Base-by-base conservation (phyloP, 306 rosid species). In the Inga leiocalycina region DNA sequence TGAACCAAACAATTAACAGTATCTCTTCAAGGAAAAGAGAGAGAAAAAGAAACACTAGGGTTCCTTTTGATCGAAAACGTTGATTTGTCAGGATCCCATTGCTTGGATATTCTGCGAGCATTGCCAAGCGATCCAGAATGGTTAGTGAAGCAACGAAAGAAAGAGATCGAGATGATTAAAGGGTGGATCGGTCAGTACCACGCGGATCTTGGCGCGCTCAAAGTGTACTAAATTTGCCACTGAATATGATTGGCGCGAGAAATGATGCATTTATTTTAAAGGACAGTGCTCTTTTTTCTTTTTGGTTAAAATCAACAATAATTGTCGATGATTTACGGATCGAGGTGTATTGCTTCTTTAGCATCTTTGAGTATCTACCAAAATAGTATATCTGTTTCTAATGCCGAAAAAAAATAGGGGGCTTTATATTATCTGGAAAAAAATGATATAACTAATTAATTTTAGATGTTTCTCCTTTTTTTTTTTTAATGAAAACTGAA, bases 51-150 rank as follows among this genome's bases (percentile, higher is more conserved):
- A 11, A 44, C 30, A 44, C 35, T n/a, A 44, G 75, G 32, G 54
- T 44, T 5, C 56, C 54, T 72, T 57, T 54, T 20, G 77, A 27
- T 24, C 48, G 51, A 45, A 41, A 41, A 30, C 5, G 22, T 56
- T 57, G 72, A 35, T 27, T 37, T 75, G 81, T 76, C 81, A 89
- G 95, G 95, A 43, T 88, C 93, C 41, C 93, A 91, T 64, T 87
- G 92, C 59, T 75, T 91, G 67, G 91, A 89, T 80, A 83, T 91
- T 75, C 51, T 22, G n/a, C 4, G 27, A 19, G 77, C 86, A 82
- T 41, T 9, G 0, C 13, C 78, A 69, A 74, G 56, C 10, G 92
- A 91, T 81, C 92, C 92, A 62, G 79, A 32, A 44, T 89, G 91
- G 94, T 59, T 91, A 71, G 80, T 84, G 8, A 49, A 82, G 57